Evolutionary conservation across 2,329 filamentous ascomycete species (phyloP).

Genomic region (Colletotrichum simmondsii): DNA sequence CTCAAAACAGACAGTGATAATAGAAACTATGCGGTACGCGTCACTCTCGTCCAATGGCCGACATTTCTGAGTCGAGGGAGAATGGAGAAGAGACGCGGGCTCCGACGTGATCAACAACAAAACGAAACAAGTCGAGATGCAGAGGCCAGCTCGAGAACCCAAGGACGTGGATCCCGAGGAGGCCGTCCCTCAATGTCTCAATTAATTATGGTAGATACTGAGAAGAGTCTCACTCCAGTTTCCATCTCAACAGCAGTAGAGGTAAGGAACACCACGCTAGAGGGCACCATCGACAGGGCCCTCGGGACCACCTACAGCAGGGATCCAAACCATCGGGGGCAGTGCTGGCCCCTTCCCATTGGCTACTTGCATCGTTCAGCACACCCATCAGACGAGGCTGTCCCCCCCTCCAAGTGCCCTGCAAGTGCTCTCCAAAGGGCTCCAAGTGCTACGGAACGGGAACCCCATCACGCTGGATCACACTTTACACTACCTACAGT

Average conservation of each 20-base stretch:
- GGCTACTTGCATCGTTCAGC: neutral
- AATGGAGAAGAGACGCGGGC: neutral
- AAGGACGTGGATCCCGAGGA: neutral
- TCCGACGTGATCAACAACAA: neutral
- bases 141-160: neutral
- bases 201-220: neutral
- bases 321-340: conserved; percentile 23
- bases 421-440: too few relatives aligned
- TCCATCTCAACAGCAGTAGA: neutral
- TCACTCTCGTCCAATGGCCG: neutral
- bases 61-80: neutral
- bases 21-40: neutral
- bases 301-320: conserved; percentile 1
- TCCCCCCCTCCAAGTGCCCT: neutral
- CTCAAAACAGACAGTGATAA: neutral
- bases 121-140: neutral
- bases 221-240: neutral
- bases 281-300: conserved; percentile 5
- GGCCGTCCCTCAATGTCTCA: neutral
- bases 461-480: neutral
- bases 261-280: conserved; percentile 24
- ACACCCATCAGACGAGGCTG: conserved; percentile 22
- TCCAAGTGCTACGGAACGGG: neutral
- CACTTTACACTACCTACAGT: neutral
- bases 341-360: conserved; percentile 22